A percentile compares a stretch with the other conserved stretches of the same genome.
These are phyloP conservation scores for Pleurostoma richardsiae DNA, from an alignment of 2,329 filamentous ascomycete genomes.

Conservation along the genomic window DNA sequence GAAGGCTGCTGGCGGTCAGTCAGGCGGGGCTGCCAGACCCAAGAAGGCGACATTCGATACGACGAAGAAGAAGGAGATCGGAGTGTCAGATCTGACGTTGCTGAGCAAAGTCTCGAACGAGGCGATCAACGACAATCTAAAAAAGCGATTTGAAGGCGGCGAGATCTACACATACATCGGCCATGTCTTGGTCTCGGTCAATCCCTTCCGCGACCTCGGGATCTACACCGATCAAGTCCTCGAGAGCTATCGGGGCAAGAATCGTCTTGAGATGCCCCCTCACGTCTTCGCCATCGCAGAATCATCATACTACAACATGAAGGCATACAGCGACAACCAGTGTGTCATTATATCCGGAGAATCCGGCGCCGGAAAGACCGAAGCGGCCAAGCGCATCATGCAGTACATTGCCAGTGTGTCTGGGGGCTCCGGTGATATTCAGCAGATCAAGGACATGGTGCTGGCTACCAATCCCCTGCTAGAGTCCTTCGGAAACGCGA, in stretches of 20 bases:
- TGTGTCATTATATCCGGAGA: slow-evolving; percentile 99
- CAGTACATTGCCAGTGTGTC: slow-evolving; percentile 99
- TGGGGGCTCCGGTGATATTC: slow-evolving; percentile 82
- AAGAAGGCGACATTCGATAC: slow-evolving; percentile 96
- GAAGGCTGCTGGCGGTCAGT: slow-evolving; percentile 32
- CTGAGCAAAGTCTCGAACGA: slow-evolving; percentile 99
- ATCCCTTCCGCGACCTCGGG: slow-evolving; percentile 93
- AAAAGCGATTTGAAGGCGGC: slow-evolving; percentile 94
- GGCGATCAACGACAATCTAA: slow-evolving; percentile 97
- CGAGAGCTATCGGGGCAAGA: slow-evolving; percentile 93
- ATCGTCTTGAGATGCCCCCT: slow-evolving; percentile 88
- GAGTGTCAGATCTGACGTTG: slow-evolving; percentile 93
- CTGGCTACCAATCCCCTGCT: slow-evolving; percentile 94
- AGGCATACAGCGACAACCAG: slow-evolving; percentile 97
- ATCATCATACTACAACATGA: slow-evolving; percentile 98
- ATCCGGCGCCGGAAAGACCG: slow-evolving; percentile 96
- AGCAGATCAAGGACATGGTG: slow-evolving; percentile 99
- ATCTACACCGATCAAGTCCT: slow-evolving; percentile 96
- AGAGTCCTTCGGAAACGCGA: slow-evolving; percentile 97
- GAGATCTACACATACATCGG: slow-evolving; percentile 99
- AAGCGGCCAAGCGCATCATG: slow-evolving; percentile 98
- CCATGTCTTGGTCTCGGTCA: slow-evolving; percentile 98
- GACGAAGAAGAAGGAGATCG: slow-evolving; percentile 98
- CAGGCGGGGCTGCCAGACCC: slow-evolving; percentile 56
- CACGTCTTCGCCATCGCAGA: slow-evolving; percentile 98